phyloP scores from a whole-genome alignment of 148 eudicot genomes.

The Polygonum aviculare region DNA sequence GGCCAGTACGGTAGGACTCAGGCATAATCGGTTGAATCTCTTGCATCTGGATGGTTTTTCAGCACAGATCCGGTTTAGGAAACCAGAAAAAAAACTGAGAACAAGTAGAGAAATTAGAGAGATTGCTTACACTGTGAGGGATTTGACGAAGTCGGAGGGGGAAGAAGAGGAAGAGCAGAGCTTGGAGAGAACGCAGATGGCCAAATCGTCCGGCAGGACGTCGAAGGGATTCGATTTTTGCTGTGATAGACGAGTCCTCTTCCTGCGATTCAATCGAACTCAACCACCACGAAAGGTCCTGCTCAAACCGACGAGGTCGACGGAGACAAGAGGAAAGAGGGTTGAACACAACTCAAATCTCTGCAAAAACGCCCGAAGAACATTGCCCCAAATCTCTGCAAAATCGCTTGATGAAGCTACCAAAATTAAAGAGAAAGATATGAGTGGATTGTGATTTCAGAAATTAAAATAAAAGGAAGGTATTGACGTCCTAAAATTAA shows the following conservation, averaged over 20 bases:
- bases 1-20: slow-evolving; percentile 23
- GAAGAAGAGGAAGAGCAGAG: slow-evolving; percentile 37
- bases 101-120: background rate
- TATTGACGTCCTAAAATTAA: too few species aligned
- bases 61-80: background rate
- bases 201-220: slow-evolving; percentile 42
- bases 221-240: slow-evolving; percentile 25
- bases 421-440: too few species aligned
- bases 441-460: too few species aligned
- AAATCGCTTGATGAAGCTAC: too few species aligned
- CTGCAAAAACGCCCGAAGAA: too few species aligned
- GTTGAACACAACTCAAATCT: too few species aligned
- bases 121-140: slow-evolving; percentile 39
- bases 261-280: too few species aligned
- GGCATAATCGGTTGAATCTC: slow-evolving; percentile 20
- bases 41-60: slow-evolving; percentile 13
- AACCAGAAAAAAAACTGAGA: background rate
- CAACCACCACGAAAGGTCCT: too few species aligned
- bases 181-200: slow-evolving; percentile 31
- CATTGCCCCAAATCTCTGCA: too few species aligned
- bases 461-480: too few species aligned
- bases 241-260: background rate
- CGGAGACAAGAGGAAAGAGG: too few species aligned
- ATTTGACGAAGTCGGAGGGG: slow-evolving; percentile 43
- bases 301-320: too few species aligned